Percentiles rank a stretch among this genome's conserved stretches.
Conservation (phyloP, 345 rosid species). For the Pugionium cornutum region DNA sequence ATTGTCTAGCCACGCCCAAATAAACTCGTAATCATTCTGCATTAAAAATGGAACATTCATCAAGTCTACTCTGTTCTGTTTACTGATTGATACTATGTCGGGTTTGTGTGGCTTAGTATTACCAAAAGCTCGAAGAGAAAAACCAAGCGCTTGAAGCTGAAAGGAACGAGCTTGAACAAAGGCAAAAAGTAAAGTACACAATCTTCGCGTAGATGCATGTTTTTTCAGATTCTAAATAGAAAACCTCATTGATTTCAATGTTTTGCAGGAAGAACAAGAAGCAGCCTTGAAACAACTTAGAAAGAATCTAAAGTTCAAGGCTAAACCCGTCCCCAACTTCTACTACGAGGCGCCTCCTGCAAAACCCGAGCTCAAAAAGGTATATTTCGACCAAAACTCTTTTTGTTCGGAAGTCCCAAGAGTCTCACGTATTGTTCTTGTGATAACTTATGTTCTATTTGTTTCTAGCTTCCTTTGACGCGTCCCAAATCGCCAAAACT, state of each 20-base stretch:
- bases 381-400: conserved; percentile 23
- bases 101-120: conserved; percentile 52
- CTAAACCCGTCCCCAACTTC: conserved; percentile 88
- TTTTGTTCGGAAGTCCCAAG: neutral
- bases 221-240: neutral
- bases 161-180: conserved; percentile 65
- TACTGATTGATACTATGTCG: neutral
- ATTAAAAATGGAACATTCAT: too few relatives aligned
- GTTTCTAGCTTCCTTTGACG: conserved; percentile 70
- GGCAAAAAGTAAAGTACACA: conserved; percentile 36
- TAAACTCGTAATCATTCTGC: too few relatives aligned
- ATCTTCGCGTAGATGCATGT: neutral
- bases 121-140: conserved; percentile 80
- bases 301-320: conserved; percentile 68
- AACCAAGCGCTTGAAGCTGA: conserved; percentile 83
- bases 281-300: conserved; percentile 85
- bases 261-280: conserved; percentile 83
- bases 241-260: too few relatives aligned
- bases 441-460: neutral
- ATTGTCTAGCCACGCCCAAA: too few relatives aligned
- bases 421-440: conserved; percentile 8
- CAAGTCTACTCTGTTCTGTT: conserved; percentile 2
- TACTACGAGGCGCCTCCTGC: conserved; percentile 86
- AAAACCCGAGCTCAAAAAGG: conserved; percentile 83
- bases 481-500: conserved; percentile 70